Base-by-base conservation (phyloP, 768 basidiomycete species). In the Amanita fuliginea region DNA sequence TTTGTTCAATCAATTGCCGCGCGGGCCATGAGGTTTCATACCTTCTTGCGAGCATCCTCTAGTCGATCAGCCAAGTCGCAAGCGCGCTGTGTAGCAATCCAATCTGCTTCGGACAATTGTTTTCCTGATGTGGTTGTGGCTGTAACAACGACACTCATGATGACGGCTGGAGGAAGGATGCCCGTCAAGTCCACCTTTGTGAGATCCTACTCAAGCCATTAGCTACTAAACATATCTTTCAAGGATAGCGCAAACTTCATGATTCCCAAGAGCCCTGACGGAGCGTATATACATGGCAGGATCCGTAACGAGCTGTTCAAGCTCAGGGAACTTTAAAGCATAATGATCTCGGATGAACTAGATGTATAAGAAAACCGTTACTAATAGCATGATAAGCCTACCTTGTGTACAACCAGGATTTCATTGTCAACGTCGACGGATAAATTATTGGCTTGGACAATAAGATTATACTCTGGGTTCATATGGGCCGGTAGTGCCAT, bases 301-400 rank as follows among this genome's bases (percentile, higher is more conserved):
- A 56, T 97, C 93, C 3, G 83, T 78, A 16, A 99, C 87, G 28
- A 99, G 78, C 58, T 96, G 90, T 64, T 98, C 96, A 24, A 99
- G 78, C 59, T 98, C 96, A 22, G 96, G 95, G 64, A 99, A 99
- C 54, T 91, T 88, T 24, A 86, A 76, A 0, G 86, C 80, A 63
- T 98, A 99, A 66, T 97, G 95, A 62, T 99, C 96, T 54, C 96
- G 83, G 60, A 98, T 94, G 74, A 97, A 98, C 88, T 94, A 49
- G 51, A 51, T 52, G 51, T 26, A 14, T 35, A 28, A 44, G 34
- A 33, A 42, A 30, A 42, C 22, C 51, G 49, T 57, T 51, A 62
- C 46, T 51, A 26, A 39, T 40, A 36, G 32, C 4, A 44, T 11
- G 14, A 34, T 22, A 51, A 44, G 9, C 35, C 34, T 11, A 77